Conservation (phyloP, 805 yeast genomes). For the Metschnikowia sp. region DNA sequence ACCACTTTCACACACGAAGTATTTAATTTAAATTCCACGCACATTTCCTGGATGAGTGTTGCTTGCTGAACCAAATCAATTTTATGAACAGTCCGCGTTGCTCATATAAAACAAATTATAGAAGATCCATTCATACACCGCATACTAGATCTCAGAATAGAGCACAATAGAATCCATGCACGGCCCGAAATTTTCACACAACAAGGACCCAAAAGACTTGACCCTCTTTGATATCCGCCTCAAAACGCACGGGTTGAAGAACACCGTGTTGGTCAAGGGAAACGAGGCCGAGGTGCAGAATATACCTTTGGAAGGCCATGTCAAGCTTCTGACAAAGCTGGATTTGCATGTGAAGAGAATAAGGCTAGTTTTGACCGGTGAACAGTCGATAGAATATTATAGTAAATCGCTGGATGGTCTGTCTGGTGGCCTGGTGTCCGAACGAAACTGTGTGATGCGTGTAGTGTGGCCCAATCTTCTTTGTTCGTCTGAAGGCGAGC, state of each 20-base stretch:
- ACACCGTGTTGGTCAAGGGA: conserved; percentile 42
- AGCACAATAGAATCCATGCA: not conserved
- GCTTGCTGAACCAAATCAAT: too few relatives aligned
- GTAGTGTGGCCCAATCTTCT: conserved; percentile 50
- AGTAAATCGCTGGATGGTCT: conserved; percentile 29
- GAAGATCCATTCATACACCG: not conserved
- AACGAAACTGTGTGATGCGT: conserved; percentile 36
- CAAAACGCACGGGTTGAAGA: conserved; percentile 39
- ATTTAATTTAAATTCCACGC: too few relatives aligned
- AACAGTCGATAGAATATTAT: conserved; percentile 40
- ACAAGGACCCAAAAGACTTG: conserved; percentile 18
- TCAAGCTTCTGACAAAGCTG: conserved; percentile 44
- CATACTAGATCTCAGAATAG: not conserved
- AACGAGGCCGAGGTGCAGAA: conserved; percentile 43
- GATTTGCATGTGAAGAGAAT: conserved; percentile 39
- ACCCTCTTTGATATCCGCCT: conserved; percentile 38
- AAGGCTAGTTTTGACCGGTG: conserved; percentile 41
- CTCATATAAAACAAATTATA: too few relatives aligned
- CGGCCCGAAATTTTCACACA: conserved; percentile 11
- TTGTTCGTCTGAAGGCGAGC: conserved; percentile 34
- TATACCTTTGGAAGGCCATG: conserved; percentile 43
- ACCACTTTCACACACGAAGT: too few relatives aligned
- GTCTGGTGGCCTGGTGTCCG: conserved; percentile 33
- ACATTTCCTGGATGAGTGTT: too few relatives aligned
- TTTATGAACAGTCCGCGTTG: too few relatives aligned